Percentiles rank a stretch among this genome's conserved stretches.
These are phyloP conservation scores for Blumeria hordei DNA, from an alignment of 2,329 filamentous ascomycete genomes.

Conservation along the genomic window DNA sequence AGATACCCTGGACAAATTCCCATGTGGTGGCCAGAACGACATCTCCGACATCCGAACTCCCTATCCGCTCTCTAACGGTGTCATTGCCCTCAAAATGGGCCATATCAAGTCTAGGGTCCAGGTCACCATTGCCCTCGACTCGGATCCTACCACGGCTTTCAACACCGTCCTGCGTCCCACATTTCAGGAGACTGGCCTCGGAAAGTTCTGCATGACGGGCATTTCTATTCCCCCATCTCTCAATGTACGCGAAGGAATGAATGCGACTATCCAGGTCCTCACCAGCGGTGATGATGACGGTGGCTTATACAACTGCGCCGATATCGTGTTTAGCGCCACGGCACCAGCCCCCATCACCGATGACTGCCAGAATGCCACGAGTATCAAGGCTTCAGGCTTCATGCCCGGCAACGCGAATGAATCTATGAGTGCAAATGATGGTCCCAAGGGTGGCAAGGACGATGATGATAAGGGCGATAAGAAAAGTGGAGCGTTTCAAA, in stretches of 20 bases:
- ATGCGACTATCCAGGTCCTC: constrained; percentile 46
- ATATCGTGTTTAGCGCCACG: constrained; percentile 38
- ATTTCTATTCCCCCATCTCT: constrained; percentile 27
- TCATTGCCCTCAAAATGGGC: constrained; percentile 26
- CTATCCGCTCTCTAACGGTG: constrained; percentile 24
- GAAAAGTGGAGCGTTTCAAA: too few species aligned
- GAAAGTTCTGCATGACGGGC: constrained; percentile 40
- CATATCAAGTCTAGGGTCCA: constrained; percentile 17
- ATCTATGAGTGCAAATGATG: neutral
- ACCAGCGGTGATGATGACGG: constrained; percentile 32
- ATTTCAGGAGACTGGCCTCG: constrained; percentile 14
- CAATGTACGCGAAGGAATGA: constrained; percentile 29
- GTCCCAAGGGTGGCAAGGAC: too few species aligned
- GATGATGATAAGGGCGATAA: too few species aligned
- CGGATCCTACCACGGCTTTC: constrained; percentile 8
- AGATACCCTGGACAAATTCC: constrained; percentile 16
- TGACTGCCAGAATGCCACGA: constrained; percentile 31
- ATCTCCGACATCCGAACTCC: constrained; percentile 20
- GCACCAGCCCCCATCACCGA: constrained; percentile 21
- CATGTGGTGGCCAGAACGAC: constrained; percentile 22
- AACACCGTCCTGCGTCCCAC: constrained; percentile 9
- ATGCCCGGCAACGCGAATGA: constrained; percentile 3
- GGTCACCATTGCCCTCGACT: constrained; percentile 10
- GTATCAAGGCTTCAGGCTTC: constrained; percentile 16
- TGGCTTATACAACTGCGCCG: constrained; percentile 54